Base-by-base conservation (phyloP, 2,329 filamentous ascomycete genomes). In the Colletotrichum theobromicola region DNA sequence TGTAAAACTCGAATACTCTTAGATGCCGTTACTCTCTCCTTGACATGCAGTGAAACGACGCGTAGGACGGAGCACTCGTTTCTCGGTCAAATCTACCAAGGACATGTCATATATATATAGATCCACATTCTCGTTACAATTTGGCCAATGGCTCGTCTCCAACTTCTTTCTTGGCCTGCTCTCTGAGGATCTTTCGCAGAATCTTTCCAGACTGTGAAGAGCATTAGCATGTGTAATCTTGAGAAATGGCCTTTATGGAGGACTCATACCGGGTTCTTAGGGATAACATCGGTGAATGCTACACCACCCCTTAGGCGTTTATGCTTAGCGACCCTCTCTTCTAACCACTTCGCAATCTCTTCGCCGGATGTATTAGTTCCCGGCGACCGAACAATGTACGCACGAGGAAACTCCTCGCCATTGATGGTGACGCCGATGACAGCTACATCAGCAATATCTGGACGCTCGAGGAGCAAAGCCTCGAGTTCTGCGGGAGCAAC, bases 261-360 rank as follows among this genome's bases (percentile, higher is more conserved):
- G 53, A 62, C 83, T 21, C 87, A 81, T 80, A 92, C 90, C 46
- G 91, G 91, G 77, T 83, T 82, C 78, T 83, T 84, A 4, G 94
- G 94, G 64, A 95, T 92, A 7, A 84, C 85, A 57, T 94, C 90
- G 3, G 92, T 83, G 80, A 95, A 94, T 15, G 89, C 85, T 2
- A 96, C 91, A 2, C 94, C 94, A 0, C 94, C 94, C 34, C 87
- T 90, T 64, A 95, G 85, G 75, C 90, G 87, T 83, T 96, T 96
- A 77, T 93, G 90, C 60, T 84, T 85, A 3, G 90, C 88, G 6
- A 95, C 93, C 69, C 90, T 90, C 65, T 87, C 88, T 21, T 90
- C 89, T 79, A 95, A 86, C 89, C 93, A 96, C 24, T 84, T 81
- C 42, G 88, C 86, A 70, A 95, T 90, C 1, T 93, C 91, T 53